Evolutionary conservation across 1,284 basidiomycete species (phyloP).

Genomic region (Malassezia brasiliensis): DNA sequence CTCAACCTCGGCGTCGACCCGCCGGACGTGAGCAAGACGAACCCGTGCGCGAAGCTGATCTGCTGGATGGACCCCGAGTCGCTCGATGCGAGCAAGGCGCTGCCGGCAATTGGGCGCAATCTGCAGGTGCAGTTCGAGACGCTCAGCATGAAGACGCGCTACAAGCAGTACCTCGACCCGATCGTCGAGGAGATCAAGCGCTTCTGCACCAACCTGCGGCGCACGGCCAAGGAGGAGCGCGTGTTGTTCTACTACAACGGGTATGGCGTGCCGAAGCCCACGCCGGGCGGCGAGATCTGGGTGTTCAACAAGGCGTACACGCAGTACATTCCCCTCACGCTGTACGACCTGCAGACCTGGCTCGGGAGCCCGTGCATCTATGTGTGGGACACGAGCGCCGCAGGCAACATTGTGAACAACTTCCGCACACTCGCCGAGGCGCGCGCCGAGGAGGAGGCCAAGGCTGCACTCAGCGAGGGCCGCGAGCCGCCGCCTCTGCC

Average conservation of each 20-base stretch:
- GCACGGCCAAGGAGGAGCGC: constrained; percentile 83
- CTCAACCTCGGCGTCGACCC: constrained; percentile 96
- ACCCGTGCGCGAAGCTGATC: constrained; percentile 86
- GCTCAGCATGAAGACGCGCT: constrained; percentile 60
- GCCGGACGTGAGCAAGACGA: constrained; percentile 92
- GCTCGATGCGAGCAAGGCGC: constrained; percentile 56
- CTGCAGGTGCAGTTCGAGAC: constrained; percentile 93
- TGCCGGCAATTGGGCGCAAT: constrained; percentile 69
- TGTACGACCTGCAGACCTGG: constrained; percentile 86
- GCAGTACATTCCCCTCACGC: constrained; percentile 92
- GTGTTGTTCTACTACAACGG: constrained; percentile 97
- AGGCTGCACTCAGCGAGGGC: constrained; percentile 26
- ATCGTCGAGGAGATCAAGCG: constrained; percentile 87
- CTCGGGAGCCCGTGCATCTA: constrained; percentile 77
- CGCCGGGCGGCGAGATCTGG: constrained; percentile 92
- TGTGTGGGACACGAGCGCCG: constrained; percentile 96
- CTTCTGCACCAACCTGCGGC: constrained; percentile 74
- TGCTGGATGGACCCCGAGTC: constrained; percentile 92
- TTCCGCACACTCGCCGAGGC: constrained; percentile 78
- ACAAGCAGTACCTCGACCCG: constrained; percentile 69
- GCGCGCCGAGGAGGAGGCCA: constrained; percentile 64
- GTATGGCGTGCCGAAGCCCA: constrained; percentile 94
- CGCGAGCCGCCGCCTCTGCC: constrained; percentile 22
- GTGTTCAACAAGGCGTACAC: constrained; percentile 97
- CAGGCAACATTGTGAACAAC: constrained; percentile 83